Base-by-base conservation (phyloP, 768 basidiomycete genomes). In the Chalciporus pseudorubinellus region DNA sequence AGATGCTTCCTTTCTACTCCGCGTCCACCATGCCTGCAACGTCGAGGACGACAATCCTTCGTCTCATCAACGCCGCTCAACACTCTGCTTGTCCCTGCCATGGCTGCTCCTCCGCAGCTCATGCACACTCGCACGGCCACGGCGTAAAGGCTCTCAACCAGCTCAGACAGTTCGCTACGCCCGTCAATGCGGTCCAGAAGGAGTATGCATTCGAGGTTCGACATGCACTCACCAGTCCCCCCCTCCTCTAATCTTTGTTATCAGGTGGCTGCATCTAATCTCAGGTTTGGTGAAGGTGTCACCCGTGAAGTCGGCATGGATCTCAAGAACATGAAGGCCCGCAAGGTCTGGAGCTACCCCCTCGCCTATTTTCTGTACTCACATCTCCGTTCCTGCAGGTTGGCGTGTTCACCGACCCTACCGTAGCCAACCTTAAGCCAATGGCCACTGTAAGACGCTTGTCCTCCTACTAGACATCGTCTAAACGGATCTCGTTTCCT, bases 221-320 rank as follows among this genome's bases (percentile, higher is more conserved):
- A 54, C 2, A 6, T 31, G 18, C 21, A 6, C 21, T 3, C 43
- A 21, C n/a, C n/a, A 36, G 20, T 10, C 3, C 38, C 18, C 24
- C 39, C 31, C 42, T 31, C 20, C 39, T 6, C 49, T 13, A 34
- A 46, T 20, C n/a, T 7, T 14, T 22, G 7, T 16, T 8, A 20
- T 52, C n/a, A 91, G 89, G 83, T 93, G 39, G 87, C 92, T 12
- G 92, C 93, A 5, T 84, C 88, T 38, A 92, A 95, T 68, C 70
- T 95, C 53, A 76, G 92, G 44, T 95, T 95, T 62, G 92, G 92
- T 2, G 87, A 92, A 55, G 92, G 92, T 26, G 93, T 92, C 31
- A 94, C 92, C 4, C 77, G 78, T 34, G 92, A 95, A 69, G 88
- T 95, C 24, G 93, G 92, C 29, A 92, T 94, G 87, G 93, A 94